Evolutionary conservation across 768 basidiomycete genomes (phyloP).

Genomic region (Terana coerulea): DNA sequence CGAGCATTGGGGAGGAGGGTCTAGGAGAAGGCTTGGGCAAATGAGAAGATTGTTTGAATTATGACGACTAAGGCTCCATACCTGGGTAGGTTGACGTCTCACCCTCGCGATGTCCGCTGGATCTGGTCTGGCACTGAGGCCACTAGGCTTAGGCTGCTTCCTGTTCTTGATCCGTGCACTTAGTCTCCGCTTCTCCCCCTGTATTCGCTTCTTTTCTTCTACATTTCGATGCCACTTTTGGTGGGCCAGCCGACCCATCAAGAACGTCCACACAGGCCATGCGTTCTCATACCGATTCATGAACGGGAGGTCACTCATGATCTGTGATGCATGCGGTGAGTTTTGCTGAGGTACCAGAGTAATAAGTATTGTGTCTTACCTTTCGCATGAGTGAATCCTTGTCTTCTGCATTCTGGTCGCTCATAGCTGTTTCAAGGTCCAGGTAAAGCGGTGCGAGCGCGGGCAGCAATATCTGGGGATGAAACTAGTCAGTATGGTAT

Average conservation of each 20-base stretch:
- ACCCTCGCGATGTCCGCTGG: no score
- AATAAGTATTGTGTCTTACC: not conserved
- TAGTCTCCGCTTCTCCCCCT: not conserved
- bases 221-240: no score
- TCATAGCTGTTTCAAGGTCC: not conserved
- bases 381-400: not conserved
- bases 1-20: no score
- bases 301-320: not conserved
- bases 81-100: no score
- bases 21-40: no score
- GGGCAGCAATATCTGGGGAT: not conserved
- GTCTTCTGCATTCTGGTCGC: not conserved
- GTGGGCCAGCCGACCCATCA: slow-evolving; percentile 6
- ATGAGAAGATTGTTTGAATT: no score
- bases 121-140: no score
- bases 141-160: not conserved
- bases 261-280: not conserved
- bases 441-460: not conserved
- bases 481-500: not conserved
- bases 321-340: not conserved
- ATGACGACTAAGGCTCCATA: no score
- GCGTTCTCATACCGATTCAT: slow-evolving; percentile 1
- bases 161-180: not conserved
- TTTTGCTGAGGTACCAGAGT: not conserved
- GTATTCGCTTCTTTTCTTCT: not conserved